Evolutionary conservation across 345 rosid species (phyloP), one percentile per base, ranked within the genome.

Genomic region (Cardiospermum halicacabum): DNA sequence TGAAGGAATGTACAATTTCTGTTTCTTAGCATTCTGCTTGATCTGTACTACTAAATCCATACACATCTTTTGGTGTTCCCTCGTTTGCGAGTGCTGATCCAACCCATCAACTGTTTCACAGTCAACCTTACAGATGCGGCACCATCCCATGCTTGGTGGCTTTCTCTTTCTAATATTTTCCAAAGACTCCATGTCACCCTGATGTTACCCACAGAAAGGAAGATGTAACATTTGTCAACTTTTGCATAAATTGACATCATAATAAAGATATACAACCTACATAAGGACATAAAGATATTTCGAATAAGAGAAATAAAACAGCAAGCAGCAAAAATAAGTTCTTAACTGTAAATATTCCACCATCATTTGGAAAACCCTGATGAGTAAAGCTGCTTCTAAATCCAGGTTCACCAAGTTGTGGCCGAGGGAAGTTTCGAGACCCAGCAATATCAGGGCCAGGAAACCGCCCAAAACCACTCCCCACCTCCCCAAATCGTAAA

Each of bases 71-170:
- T 88, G 97, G 78, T 88, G 92, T 67, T 83, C 88, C 73, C 87
- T 79, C 3, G 87, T 77, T 71, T 84, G 91, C 22, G 89, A 84
- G 81, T 91, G 91, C 56, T 84, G 62, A 71, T 86, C 88, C 69
- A 81, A 74, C 63, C 93, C 83, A 69, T 86, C 91, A 53, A 85
- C 87, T 24, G 91, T 80, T 74, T 85, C 85, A 65, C 96, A 85
- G 53, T 89, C 93, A 51, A 87, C 77, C 64, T 83, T 85, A 79
- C 96, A 89, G 40, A 89, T 83, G 25, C 89, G 87, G 62, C 96
- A 89, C 96, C 96, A 89, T 34, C 87, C 92, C 80, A 66, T 75
- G 82, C 72, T 74, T 56, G 70, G 21, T 21, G 74, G 56, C 71
- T 62, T 81, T 74, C 89, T 80, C 77, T 78, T 85, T 66, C 91